Conservation (phyloP, 2,329 filamentous ascomycete genomes). For the Fusarium goolgardi region DNA sequence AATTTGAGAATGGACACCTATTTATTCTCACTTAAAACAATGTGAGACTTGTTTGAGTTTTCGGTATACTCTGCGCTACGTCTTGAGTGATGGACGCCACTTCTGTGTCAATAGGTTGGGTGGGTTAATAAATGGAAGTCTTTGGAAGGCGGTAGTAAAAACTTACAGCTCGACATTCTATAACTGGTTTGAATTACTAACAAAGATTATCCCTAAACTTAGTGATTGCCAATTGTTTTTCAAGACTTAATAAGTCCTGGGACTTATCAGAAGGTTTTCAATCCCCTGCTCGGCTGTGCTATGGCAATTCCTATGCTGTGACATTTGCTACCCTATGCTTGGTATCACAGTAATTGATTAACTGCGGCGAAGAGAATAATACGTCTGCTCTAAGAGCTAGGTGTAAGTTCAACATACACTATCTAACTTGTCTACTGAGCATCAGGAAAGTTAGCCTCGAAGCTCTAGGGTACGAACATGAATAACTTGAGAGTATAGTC, state of each 20-base stretch:
- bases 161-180: neutral
- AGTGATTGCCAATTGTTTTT: neutral
- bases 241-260: neutral
- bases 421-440: neutral
- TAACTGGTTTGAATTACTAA: neutral
- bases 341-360: neutral
- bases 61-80: neutral
- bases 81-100: neutral
- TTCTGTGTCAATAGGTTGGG: neutral
- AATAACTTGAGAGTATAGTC: neutral
- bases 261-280: neutral
- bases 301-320: neutral
- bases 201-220: neutral
- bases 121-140: neutral
- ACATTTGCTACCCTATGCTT: neutral
- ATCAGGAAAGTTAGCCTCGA: neutral
- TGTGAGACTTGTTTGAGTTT: constrained; percentile 9
- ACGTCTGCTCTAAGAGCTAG: neutral
- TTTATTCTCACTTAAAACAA: neutral
- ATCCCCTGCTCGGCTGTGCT: neutral
- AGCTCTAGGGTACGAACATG: neutral
- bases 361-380: neutral
- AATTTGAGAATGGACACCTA: neutral
- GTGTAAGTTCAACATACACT: neutral
- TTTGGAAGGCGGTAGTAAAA: neutral